Evolutionary conservation across 768 basidiomycete species (phyloP).

Genomic region (Tephrocybe sp.): DNA sequence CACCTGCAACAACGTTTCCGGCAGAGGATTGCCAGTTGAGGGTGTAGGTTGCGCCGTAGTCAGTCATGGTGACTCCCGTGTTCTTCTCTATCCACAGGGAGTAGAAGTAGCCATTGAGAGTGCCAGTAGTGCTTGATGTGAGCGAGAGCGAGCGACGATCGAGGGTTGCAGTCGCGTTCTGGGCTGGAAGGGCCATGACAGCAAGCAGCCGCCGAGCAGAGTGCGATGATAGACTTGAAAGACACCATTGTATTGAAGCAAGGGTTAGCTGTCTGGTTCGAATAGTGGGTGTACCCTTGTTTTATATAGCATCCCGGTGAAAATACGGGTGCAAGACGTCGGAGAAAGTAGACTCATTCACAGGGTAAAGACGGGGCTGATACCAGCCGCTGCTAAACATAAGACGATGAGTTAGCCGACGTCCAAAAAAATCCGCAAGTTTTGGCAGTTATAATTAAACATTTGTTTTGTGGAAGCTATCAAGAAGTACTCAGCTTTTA

Average conservation of each 20-base stretch:
- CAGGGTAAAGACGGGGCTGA: no score
- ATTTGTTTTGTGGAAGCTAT: no score
- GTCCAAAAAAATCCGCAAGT: no score
- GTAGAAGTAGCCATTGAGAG: slow-evolving; percentile 35
- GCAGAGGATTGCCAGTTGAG: slow-evolving; percentile 27
- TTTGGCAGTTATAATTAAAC: no score
- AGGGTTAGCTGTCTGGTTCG: not conserved
- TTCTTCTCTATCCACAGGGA: slow-evolving; percentile 33
- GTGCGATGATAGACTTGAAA: not conserved
- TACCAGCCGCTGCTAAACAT: no score
- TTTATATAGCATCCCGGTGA: no score
- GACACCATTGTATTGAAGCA: not conserved
- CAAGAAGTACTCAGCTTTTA: no score
- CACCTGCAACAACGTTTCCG: slow-evolving; percentile 36
- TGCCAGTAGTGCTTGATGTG: slow-evolving; percentile 27
- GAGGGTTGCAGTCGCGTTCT: no score
- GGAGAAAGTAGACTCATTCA: no score
- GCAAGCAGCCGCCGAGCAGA: slow-evolving; percentile 14
- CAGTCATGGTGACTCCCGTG: slow-evolving; percentile 28
- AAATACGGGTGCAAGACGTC: no score
- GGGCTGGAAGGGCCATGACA: slow-evolving; percentile 17
- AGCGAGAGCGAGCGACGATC: slow-evolving; percentile 18
- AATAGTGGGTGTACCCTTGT: not conserved
- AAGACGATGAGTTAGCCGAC: no score
- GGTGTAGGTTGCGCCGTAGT: slow-evolving; percentile 29